A percentile compares a stretch with the other conserved stretches of the same genome.
Evolutionary conservation across 2,329 filamentous ascomycete species (phyloP).

Genomic region (Elsinoe necatrix): DNA sequence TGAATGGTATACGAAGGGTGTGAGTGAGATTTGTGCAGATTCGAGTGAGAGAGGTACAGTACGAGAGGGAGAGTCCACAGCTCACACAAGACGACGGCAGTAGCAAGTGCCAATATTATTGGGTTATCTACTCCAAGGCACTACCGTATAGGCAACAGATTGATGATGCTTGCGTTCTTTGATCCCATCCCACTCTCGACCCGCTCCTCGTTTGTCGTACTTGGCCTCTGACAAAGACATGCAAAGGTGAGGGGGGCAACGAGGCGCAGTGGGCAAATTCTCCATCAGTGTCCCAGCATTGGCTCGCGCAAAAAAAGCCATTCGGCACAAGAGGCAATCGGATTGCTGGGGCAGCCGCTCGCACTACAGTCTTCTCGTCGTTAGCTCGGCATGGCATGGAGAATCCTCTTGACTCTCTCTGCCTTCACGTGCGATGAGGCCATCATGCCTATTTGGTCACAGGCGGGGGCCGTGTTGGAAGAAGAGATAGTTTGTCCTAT

Average conservation of each 20-base stretch:
- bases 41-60: constrained; percentile 1
- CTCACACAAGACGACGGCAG: neutral
- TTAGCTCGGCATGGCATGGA: constrained; percentile 3
- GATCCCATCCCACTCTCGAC: neutral
- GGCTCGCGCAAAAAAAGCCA: neutral
- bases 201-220: neutral
- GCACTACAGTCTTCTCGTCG: neutral
- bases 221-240: neutral
- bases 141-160: neutral
- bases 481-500: constrained; percentile 4
- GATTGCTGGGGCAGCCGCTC: constrained; percentile 8
- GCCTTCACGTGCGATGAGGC: constrained; percentile 9
- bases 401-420: neutral
- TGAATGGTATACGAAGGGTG: neutral
- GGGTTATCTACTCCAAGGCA: constrained; percentile 1
- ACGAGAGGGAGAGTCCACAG: neutral
- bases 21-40: constrained; percentile 1
- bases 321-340: neutral
- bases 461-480: constrained; percentile 2
- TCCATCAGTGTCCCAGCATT: constrained; percentile 3
- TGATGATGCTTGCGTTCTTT: neutral
- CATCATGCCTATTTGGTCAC: constrained; percentile 9
- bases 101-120: neutral
- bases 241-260: constrained; percentile 5
- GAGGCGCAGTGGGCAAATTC: neutral